Base-by-base conservation (phyloP, 2,329 filamentous ascomycete genomes). In the Pestalotiopsis fici region DNA sequence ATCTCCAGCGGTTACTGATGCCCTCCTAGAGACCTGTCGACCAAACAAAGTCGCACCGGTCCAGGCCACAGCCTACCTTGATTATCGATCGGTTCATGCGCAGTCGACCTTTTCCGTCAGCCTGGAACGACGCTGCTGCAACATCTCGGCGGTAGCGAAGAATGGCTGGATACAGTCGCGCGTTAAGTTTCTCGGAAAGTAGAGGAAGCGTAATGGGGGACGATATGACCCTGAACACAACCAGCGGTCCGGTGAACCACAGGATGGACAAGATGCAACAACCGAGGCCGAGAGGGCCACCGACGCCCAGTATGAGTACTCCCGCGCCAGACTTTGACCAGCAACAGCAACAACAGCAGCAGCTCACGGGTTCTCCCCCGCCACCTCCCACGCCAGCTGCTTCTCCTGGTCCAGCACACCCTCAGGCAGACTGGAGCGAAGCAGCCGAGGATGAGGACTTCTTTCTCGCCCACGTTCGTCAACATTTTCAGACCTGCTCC, bases 371-470 rank as follows among this genome's bases (percentile, higher is more conserved):
- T 59, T 89, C 87, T 39, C 88, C 89, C 43, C 89, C 89, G 13
- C 88, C 88, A 31, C 89, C 89, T 55, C 89, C 89, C 2, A 91
- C 89, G 2, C 89, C 89, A 0, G 89, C 89, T 23, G 89, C 89
- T 12, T 91, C 88, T 54, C 89, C 89, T 3, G 88, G 89, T 2
- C 89, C 89, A 6, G 86, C 87, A 5, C 85, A 88, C 71, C 83
- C 82, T 68, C 87, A 88, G 70, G 86, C 87, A 13, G 91, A 93
- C 80, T 95, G 93, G 92, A 93, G 90, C 75, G 89, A 90, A 69
- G 90, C 91, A 23, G 90, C 91, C 55, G 91, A 94, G 68, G 89
- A 93, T 75, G 93, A 98, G 78, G 93, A 97, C 76, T 88, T 91
- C 71, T 93, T 95, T 73, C 87, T 97, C 65, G 86, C 93, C 71